A percentile compares a stretch with the other conserved stretches of the same genome.
These are phyloP conservation scores for Alternaria consortialis DNA, from an alignment of 2,329 filamentous ascomycete genomes.

Conservation along the genomic window DNA sequence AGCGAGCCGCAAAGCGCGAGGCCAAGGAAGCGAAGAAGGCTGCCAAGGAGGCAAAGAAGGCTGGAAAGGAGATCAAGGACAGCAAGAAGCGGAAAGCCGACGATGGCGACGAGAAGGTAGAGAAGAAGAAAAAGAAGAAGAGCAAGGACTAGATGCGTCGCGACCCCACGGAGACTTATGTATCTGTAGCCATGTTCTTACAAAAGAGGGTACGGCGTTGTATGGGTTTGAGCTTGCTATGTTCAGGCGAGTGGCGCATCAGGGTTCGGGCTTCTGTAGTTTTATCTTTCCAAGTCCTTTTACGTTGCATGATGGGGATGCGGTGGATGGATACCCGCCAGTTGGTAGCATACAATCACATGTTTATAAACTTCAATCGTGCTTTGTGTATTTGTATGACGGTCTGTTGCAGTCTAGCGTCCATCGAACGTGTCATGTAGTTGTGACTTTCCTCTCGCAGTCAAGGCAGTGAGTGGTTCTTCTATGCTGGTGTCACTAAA, in stretches of 20 bases:
- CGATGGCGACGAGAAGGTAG: slow-evolving; percentile 40
- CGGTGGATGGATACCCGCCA: slow-evolving; percentile 34
- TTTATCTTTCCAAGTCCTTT: slow-evolving; percentile 16
- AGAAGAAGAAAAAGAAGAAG: slow-evolving; percentile 74
- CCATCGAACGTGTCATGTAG: neutral
- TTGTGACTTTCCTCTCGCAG: neutral
- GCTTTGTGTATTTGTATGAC: neutral
- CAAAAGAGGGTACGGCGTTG: slow-evolving; percentile 31
- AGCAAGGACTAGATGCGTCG: slow-evolving; percentile 48
- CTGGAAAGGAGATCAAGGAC: slow-evolving; percentile 63
- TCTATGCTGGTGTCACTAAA: neutral
- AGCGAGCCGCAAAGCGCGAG: slow-evolving; percentile 50
- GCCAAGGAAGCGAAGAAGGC: slow-evolving; percentile 63
- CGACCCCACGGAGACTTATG: slow-evolving; percentile 7
- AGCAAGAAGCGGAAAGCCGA: slow-evolving; percentile 57
- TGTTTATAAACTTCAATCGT: slow-evolving; percentile 14
- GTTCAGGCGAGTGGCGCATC: slow-evolving; percentile 29
- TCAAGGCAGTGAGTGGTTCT: neutral
- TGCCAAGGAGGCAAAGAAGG: slow-evolving; percentile 62
- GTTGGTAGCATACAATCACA: slow-evolving; percentile 28
- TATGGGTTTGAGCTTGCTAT: slow-evolving; percentile 24
- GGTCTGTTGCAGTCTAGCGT: neutral
- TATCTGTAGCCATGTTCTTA: slow-evolving; percentile 23
- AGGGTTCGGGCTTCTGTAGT: slow-evolving; percentile 22
- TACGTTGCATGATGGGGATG: slow-evolving; percentile 34